A percentile compares a stretch with the other conserved stretches of the same genome.
These are phyloP conservation scores for Cutaneotrichosporon spelunceum DNA, from an alignment of 1,284 basidiomycete genomes.

Conservation along the genomic window DNA sequence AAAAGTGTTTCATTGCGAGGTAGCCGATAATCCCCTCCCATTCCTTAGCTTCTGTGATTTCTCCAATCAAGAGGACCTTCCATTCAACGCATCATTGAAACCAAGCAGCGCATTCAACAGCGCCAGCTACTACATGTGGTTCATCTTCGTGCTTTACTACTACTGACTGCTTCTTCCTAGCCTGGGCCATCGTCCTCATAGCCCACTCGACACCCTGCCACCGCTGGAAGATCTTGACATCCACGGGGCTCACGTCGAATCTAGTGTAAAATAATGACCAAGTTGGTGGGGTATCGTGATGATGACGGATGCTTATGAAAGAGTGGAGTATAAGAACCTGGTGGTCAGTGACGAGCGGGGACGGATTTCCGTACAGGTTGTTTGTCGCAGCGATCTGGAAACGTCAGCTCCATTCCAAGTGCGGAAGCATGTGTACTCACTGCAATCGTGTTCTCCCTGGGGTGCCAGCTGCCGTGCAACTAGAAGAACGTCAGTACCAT, in stretches of 20 bases:
- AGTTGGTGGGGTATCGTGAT: slow-evolving; percentile 24
- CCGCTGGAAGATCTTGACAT: slow-evolving; percentile 13
- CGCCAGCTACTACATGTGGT: slow-evolving; percentile 1
- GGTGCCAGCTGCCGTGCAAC: slow-evolving; percentile 94
- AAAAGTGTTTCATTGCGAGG: background rate
- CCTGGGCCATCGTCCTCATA: slow-evolving; percentile 19
- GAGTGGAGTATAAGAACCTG: slow-evolving; percentile 51
- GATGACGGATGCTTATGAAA: slow-evolving; percentile 36
- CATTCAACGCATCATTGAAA: background rate
- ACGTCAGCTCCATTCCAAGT: slow-evolving; percentile 16
- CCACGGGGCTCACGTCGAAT: slow-evolving; percentile 21
- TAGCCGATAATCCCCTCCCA: background rate
- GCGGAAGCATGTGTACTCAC: slow-evolving; percentile 55
- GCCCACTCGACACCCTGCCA: slow-evolving; percentile 16
- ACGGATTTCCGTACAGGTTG: slow-evolving; percentile 64
- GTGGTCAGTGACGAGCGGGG: background rate
- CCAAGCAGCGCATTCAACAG: background rate
- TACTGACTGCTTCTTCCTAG: slow-evolving; percentile 12
- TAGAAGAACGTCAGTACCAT: slow-evolving; percentile 22
- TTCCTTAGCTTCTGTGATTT: background rate
- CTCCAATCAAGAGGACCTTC: too few species aligned
- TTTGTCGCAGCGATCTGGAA: slow-evolving; percentile 88
- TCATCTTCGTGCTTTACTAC: slow-evolving; percentile 17
- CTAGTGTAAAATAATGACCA: slow-evolving; percentile 27
- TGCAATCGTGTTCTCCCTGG: slow-evolving; percentile 93